Conservation (phyloP, 2,329 filamentous ascomycete species). For the Pyrenochaeta sp. region DNA sequence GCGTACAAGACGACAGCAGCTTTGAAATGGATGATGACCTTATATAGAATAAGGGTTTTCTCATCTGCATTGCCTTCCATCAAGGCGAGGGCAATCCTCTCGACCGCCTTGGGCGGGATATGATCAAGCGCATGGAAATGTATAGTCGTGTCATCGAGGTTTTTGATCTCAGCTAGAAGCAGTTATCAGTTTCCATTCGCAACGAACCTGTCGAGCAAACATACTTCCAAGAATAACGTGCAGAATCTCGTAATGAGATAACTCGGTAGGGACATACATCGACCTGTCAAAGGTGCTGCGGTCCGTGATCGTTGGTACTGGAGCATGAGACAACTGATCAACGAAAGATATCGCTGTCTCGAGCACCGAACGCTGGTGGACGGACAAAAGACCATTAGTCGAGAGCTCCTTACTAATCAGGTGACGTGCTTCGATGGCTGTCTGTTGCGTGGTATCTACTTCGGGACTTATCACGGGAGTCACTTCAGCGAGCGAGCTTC, state of each 20-base stretch:
- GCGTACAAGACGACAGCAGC: conserved; percentile 36
- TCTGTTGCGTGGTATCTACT: conserved; percentile 27
- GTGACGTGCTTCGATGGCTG: conserved; percentile 33
- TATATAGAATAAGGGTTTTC: conserved; percentile 39
- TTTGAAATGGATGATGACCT: conserved; percentile 44
- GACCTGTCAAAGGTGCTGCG: conserved; percentile 35
- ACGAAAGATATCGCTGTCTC: conserved; percentile 42
- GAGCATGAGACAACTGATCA: conserved; percentile 37
- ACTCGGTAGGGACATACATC: conserved; percentile 33
- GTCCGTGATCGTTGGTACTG: conserved; percentile 30
- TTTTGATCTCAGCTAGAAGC: conserved; percentile 28
- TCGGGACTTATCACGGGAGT: conserved; percentile 22
- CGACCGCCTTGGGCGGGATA: conserved; percentile 40
- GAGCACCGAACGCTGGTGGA: conserved; percentile 39
- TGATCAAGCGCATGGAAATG: conserved; percentile 40
- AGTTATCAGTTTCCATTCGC: not conserved
- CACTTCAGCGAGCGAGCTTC: conserved; percentile 18
- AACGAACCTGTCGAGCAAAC: not conserved
- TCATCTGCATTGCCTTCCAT: conserved; percentile 40
- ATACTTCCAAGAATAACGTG: conserved; percentile 37
- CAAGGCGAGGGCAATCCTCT: conserved; percentile 39
- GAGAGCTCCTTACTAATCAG: conserved; percentile 42
- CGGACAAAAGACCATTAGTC: conserved; percentile 33
- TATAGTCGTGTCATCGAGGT: conserved; percentile 18
- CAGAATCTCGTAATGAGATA: conserved; percentile 36